Conservation (phyloP, 2,329 filamentous ascomycete species). For the Metarhizium guizhouense region DNA sequence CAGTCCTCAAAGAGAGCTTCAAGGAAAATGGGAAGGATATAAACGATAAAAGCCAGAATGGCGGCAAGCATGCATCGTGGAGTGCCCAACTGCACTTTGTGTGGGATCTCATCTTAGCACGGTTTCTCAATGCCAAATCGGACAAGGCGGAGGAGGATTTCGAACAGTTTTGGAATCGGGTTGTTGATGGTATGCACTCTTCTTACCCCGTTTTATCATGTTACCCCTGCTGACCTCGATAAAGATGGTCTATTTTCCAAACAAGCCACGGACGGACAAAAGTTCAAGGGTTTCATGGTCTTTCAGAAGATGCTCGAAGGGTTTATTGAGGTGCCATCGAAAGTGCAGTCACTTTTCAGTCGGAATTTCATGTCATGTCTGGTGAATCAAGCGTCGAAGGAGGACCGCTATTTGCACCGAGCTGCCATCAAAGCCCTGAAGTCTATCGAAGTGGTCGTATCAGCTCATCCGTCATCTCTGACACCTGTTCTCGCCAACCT, state of each 20-base stretch:
- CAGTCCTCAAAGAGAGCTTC: conserved; percentile 69
- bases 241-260: conserved; percentile 75
- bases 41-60: conserved; percentile 28
- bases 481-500: conserved; percentile 55
- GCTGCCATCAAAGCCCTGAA: conserved; percentile 71
- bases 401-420: conserved; percentile 71
- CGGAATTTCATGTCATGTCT: conserved; percentile 74
- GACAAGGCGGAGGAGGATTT: conserved; percentile 41
- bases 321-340: conserved; percentile 34
- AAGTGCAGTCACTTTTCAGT: conserved; percentile 60
- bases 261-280: conserved; percentile 75
- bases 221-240: conserved; percentile 13
- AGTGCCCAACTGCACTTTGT: conserved; percentile 78
- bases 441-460: conserved; percentile 55
- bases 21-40: conserved; percentile 41
- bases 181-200: conserved; percentile 65
- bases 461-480: conserved; percentile 51
- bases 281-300: conserved; percentile 84
- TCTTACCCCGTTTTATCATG: background rate
- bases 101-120: conserved; percentile 69
- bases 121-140: conserved; percentile 33
- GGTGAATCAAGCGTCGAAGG: conserved; percentile 71
- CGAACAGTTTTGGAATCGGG: conserved; percentile 73
- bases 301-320: conserved; percentile 65
- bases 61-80: conserved; percentile 61